These are phyloP conservation scores for Boletus subluridellus DNA, from an alignment of 1,284 basidiomycete species.

Conservation along the genomic window DNA sequence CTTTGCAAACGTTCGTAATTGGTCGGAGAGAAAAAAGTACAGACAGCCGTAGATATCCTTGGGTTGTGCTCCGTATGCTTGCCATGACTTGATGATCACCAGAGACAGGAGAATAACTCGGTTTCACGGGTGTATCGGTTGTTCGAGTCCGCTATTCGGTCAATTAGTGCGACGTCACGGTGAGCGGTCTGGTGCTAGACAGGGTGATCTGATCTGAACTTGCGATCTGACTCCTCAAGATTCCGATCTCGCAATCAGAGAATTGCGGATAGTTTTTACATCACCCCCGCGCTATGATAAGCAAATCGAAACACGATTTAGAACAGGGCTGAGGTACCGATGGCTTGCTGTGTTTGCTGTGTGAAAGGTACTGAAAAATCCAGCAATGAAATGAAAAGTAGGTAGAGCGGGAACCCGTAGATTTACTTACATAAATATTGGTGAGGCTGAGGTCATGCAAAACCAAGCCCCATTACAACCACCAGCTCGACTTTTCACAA, in stretches of 20 bases:
- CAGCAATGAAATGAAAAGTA: too few species aligned
- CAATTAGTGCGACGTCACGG: constrained; percentile 62
- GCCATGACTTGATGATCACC: constrained; percentile 29
- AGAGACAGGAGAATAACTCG: constrained; percentile 29
- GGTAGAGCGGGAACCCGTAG: too few species aligned
- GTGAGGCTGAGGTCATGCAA: too few species aligned
- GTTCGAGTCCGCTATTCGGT: constrained; percentile 77
- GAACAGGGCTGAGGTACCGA: too few species aligned
- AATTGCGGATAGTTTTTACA: too few species aligned
- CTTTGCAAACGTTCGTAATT: constrained; percentile 36
- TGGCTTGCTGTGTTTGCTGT: too few species aligned
- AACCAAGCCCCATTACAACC: too few species aligned
- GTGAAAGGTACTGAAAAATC: too few species aligned
- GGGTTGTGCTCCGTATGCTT: constrained; percentile 31
- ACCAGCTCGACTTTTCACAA: too few species aligned
- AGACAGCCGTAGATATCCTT: constrained; percentile 42
- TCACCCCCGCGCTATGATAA: constrained; percentile 32
- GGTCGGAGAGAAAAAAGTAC: constrained; percentile 18
- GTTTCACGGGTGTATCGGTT: constrained; percentile 57
- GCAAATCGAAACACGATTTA: constrained; percentile 19
- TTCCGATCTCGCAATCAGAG: constrained; percentile 23
- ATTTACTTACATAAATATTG: too few species aligned
- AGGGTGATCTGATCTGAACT: constrained; percentile 6
- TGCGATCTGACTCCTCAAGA: constrained; percentile 48
- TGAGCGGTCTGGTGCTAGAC: constrained; percentile 28